Conservation (phyloP, 1,284 basidiomycete species). For the Trichosporon sp. region DNA sequence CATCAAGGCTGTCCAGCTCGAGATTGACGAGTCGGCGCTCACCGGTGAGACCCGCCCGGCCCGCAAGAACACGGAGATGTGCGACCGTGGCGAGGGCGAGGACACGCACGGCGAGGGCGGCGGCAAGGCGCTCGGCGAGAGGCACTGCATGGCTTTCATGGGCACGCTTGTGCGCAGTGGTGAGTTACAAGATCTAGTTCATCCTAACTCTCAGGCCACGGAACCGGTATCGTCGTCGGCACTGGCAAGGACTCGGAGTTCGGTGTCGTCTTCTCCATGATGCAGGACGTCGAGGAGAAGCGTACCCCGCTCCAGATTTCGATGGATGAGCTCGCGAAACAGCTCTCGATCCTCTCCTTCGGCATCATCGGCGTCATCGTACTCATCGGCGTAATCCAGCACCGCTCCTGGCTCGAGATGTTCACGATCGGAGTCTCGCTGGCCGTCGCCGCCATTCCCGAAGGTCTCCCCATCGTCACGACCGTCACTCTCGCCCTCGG, state of each 20-base stretch:
- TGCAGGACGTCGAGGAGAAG: constrained; percentile 94
- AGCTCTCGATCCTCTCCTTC: constrained; percentile 86
- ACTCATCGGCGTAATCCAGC: constrained; percentile 83
- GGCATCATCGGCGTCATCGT: constrained; percentile 91
- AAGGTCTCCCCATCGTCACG: constrained; percentile 94
- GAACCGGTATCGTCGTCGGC: constrained; percentile 83
- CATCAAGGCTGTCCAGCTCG: constrained; percentile 74
- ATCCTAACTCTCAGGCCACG: constrained; percentile 65
- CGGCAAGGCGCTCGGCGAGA: constrained; percentile 73
- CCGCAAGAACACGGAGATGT: constrained; percentile 68
- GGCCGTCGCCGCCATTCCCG: constrained; percentile 95
- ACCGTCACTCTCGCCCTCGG: constrained; percentile 95
- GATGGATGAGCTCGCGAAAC: constrained; percentile 96
- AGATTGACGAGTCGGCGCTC: constrained; percentile 92
- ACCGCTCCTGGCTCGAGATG: constrained; percentile 94
- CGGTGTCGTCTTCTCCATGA: constrained; percentile 95
- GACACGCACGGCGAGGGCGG: constrained; percentile 61
- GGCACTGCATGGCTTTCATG: constrained; percentile 92
- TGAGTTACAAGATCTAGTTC: constrained; percentile 48
- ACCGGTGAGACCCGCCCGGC: constrained; percentile 90
- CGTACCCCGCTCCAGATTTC: constrained; percentile 89
- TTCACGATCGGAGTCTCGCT: constrained; percentile 98
- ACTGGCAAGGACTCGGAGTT: constrained; percentile 91
- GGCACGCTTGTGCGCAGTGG: constrained; percentile 93
- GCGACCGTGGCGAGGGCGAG: constrained; percentile 52